Evolutionary conservation across 306 rosid species (phyloP).

Genomic region (Quercus glauca): DNA sequence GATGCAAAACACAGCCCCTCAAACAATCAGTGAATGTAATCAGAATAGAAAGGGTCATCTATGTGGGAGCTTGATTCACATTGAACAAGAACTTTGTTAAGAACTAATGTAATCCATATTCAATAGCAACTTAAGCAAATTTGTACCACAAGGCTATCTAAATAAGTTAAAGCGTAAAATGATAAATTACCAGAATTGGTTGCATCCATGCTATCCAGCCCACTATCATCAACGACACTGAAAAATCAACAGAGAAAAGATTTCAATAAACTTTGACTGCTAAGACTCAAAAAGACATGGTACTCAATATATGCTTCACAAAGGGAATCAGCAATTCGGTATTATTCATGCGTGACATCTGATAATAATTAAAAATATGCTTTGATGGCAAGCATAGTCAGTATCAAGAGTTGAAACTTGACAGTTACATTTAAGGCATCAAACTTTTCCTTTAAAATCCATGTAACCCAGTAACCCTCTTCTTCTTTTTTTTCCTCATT

Average conservation of each 20-base stretch:
- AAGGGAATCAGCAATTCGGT: neutral
- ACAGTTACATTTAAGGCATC: neutral
- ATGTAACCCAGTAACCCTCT: neutral
- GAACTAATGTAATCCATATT: neutral
- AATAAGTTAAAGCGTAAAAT: conserved; percentile 8
- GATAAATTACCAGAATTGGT: conserved; percentile 54
- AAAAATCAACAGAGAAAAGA: conserved; percentile 29
- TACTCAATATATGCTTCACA: neutral
- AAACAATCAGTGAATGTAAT: neutral
- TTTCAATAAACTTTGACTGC: conserved; percentile 9
- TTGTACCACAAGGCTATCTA: neutral
- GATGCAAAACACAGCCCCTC: neutral
- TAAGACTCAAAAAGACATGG: conserved; percentile 1
- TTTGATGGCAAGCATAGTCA: neutral
- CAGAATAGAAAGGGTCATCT: neutral
- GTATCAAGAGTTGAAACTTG: neutral
- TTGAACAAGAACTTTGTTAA: neutral
- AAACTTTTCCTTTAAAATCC: neutral
- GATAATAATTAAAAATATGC: neutral
- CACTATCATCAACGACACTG: conserved; percentile 69
- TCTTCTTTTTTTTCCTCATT: neutral
- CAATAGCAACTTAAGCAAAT: neutral
- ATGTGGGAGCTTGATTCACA: neutral
- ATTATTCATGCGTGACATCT: neutral
- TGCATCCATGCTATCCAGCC: conserved; percentile 33